Percentiles rank a stretch among this genome's conserved stretches.
These are phyloP conservation scores for Panicum virgatum DNA, from an alignment of 202 grass and related monocot genomes.

Conservation along the genomic window DNA sequence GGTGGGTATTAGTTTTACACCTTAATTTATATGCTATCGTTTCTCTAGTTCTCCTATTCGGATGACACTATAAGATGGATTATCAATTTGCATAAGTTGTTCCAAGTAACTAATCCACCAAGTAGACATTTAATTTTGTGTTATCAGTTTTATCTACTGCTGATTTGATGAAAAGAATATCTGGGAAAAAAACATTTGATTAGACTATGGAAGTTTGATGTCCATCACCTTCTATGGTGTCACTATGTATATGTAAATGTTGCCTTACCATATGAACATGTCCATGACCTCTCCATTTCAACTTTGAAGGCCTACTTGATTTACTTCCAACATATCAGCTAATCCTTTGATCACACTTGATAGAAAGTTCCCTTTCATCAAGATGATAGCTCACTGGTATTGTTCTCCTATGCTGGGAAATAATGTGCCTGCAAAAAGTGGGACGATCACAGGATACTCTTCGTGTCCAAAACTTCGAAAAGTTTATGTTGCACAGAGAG, in stretches of 20 bases:
- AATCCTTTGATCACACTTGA: neutral
- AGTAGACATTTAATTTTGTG: neutral
- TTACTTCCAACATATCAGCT: neutral
- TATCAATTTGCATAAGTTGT: constrained; percentile 23
- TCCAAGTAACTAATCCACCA: no score
- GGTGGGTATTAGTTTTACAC: constrained; percentile 25
- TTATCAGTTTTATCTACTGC: neutral
- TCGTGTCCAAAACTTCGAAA: neutral
- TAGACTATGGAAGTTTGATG: constrained; percentile 18
- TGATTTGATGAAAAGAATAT: neutral
- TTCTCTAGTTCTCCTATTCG: neutral
- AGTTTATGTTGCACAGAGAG: neutral
- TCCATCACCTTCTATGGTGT: neutral
- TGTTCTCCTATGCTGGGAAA: constrained; percentile 3
- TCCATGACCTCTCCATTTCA: neutral
- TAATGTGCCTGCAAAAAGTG: neutral
- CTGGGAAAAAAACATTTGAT: neutral
- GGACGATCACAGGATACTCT: neutral
- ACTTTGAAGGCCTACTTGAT: constrained; percentile 3
- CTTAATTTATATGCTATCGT: neutral
- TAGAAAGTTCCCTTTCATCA: neutral
- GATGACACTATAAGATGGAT: neutral
- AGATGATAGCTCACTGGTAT: neutral
- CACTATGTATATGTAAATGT: neutral
- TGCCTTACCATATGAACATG: neutral